phyloP scores from a whole-genome alignment of 805 yeast genomes.

The Candida pini region DNA sequence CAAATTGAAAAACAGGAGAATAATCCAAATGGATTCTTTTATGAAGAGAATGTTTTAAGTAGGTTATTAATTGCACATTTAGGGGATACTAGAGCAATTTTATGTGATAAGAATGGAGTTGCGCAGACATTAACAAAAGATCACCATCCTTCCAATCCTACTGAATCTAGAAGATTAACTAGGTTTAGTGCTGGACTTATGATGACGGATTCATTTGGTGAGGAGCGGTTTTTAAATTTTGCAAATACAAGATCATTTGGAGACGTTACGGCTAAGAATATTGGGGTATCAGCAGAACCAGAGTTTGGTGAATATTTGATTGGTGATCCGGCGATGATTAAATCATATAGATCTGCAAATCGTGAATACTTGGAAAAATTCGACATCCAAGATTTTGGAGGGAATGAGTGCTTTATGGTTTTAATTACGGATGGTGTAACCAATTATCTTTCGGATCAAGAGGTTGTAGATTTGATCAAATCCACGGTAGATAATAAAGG shows the following conservation, averaged over 20 bases:
- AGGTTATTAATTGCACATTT: constrained; percentile 79
- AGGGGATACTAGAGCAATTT: constrained; percentile 84
- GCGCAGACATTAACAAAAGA: constrained; percentile 74
- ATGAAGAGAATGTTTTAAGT: constrained; percentile 61
- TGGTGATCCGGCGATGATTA: constrained; percentile 50
- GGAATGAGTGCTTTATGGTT: constrained; percentile 82
- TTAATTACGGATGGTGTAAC: constrained; percentile 87
- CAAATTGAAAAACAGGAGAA: constrained; percentile 25
- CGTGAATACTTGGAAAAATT: constrained; percentile 12
- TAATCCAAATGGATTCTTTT: constrained; percentile 38
- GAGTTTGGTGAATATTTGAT: constrained; percentile 66
- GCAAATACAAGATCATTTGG: constrained; percentile 96
- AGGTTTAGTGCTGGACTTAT: constrained; percentile 57
- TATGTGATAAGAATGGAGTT: constrained; percentile 76
- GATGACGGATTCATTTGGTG: constrained; percentile 89
- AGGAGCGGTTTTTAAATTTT: constrained; percentile 67
- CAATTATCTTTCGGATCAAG: constrained; percentile 78
- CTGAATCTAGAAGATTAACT: constrained; percentile 68
- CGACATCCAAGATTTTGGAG: constrained; percentile 48
- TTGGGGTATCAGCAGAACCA: constrained; percentile 91
- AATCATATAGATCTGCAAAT: constrained; percentile 21
- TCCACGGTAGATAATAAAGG: constrained; percentile 61
- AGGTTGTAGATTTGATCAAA: constrained; percentile 79
- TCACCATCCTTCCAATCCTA: constrained; percentile 84
- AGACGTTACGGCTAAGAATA: constrained; percentile 70